Evolutionary conservation across 345 rosid species (phyloP), one percentile per base, ranked within the genome.

Genomic region (Camelina sativa): DNA sequence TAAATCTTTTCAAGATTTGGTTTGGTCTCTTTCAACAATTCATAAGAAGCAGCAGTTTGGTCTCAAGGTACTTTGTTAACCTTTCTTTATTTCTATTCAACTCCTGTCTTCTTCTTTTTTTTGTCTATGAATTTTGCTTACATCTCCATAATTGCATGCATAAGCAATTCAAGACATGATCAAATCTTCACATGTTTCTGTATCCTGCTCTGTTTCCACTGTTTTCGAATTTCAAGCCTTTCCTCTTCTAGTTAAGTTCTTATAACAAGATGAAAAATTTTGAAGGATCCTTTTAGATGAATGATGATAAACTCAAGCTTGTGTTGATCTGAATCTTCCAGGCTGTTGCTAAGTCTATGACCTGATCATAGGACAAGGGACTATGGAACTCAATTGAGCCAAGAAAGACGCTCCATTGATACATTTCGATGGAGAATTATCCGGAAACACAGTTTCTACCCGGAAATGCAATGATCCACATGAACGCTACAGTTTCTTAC

Each of bases 51-150:
- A 69, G 37, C 55, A 50, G 17, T 25, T 41, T 79, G 81, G 80
- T 71, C 85, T 82, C 68, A 80, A 81, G 89, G 97, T 85, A 79
- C 62, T 48, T 79, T 77, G 67, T 62, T 8, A 76, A 80, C 52
- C 67, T 51, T 43, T 10, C 50, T 65, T 46, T 17, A 56, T 80
- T 59, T 76, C 62, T 46, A 25, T 20, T 51, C 66, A 57, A 74
- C 11, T 17, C 16, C 16, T 47, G 10, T 58, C 0, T 30, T 8
- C 7, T 17, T 19, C 7, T 35, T 30, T 57, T 57, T 1, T 30
- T 12, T 30, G 30, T 74, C 53, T 41, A 13, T 40, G 53, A 61
- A 40, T 59, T 67, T 41, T 69, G 22, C 54, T 61, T 68, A 52
- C 35, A 67, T 60, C 35, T 61, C 7, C 60, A 70, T 15, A 17